Percentiles rank a stretch among this genome's conserved stretches.
Evolutionary conservation across 2,329 filamentous ascomycete genomes (phyloP).

Genomic region (Bimuria novae-zelandiae): DNA sequence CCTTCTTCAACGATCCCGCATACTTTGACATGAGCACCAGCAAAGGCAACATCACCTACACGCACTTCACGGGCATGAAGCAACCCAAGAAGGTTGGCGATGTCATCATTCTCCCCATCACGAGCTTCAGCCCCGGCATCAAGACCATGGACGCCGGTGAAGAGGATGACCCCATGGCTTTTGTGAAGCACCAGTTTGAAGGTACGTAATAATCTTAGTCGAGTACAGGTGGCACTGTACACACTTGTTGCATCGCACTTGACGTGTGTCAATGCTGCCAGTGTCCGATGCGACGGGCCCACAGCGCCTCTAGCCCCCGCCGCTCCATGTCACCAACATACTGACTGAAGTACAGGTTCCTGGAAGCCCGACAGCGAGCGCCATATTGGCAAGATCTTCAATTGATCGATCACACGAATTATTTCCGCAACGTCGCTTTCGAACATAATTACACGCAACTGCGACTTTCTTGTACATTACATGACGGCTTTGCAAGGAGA

Average conservation of each 20-base stretch:
- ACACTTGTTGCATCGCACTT: slow-evolving; percentile 6
- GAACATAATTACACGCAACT: background rate
- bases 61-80: slow-evolving; percentile 87
- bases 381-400: slow-evolving; percentile 42
- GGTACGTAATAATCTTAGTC: slow-evolving; percentile 59
- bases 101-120: slow-evolving; percentile 91
- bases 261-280: slow-evolving; percentile 6
- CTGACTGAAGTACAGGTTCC: slow-evolving; percentile 37
- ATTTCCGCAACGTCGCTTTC: background rate
- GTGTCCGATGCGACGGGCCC: slow-evolving; percentile 7
- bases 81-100: slow-evolving; percentile 86
- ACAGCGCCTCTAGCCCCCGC: slow-evolving; percentile 4
- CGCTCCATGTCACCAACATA: slow-evolving; percentile 15
- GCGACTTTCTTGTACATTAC: slow-evolving; percentile 20
- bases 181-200: slow-evolving; percentile 96
- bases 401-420: slow-evolving; percentile 18
- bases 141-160: slow-evolving; percentile 90
- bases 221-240: slow-evolving; percentile 2
- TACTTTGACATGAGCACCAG: slow-evolving; percentile 82
- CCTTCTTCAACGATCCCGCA: slow-evolving; percentile 88
- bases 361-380: slow-evolving; percentile 44
- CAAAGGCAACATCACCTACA: slow-evolving; percentile 76
- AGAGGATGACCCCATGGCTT: slow-evolving; percentile 90
- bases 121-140: slow-evolving; percentile 94
- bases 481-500: slow-evolving; percentile 3